Conservation (phyloP, 345 rosid species). For the Populus davidiana region DNA sequence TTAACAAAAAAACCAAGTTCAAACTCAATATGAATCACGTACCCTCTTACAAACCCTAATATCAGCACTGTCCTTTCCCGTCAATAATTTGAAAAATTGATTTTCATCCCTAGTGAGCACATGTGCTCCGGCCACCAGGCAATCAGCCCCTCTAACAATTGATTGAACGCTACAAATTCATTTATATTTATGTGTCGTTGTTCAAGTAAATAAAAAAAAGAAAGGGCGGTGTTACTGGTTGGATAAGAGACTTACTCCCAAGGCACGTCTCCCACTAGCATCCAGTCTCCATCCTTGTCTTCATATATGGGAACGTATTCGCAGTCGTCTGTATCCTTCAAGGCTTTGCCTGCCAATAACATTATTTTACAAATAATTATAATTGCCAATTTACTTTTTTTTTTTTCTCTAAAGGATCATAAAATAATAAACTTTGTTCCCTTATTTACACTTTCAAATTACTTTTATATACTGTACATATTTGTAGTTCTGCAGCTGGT, state of each 20-base stretch:
- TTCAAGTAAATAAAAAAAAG: not conserved
- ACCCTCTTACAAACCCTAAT: no score
- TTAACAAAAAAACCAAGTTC: no score
- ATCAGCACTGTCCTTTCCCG: no score
- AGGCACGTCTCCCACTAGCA: constrained; percentile 33
- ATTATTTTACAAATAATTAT: not conserved
- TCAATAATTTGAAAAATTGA: no score
- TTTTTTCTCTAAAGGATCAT: not conserved
- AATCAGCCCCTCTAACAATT: no score
- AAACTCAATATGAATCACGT: no score
- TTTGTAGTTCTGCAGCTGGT: not conserved
- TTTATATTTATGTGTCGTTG: not conserved
- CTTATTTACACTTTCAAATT: not conserved
- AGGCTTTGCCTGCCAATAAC: constrained; percentile 23
- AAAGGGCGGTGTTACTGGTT: not conserved
- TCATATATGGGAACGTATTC: constrained; percentile 31
- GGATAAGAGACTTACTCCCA: constrained; percentile 25
- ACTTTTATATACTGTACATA: no score
- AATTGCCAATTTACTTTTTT: not conserved
- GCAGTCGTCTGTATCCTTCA: constrained; percentile 24
- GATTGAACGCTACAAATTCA: not conserved
- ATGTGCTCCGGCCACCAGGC: no score
- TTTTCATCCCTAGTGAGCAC: no score
- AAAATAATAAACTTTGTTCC: not conserved
- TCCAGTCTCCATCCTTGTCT: constrained; percentile 36